Evolutionary conservation across 495 filamentous ascomycete species (phyloP).

Genomic region (Darksidea phi): DNA sequence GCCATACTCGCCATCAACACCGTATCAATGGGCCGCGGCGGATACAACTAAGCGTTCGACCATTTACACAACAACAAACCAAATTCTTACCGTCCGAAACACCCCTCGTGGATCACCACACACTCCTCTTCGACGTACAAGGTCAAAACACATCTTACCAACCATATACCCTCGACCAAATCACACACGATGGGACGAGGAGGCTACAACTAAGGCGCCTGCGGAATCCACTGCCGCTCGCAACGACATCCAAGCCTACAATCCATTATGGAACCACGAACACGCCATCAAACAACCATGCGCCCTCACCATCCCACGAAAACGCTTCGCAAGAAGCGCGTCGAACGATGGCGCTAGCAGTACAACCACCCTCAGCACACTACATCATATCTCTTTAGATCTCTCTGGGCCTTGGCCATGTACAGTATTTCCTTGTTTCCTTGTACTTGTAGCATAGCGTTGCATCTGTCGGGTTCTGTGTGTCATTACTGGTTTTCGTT

Average conservation of each 20-base stretch:
- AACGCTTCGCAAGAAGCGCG: slow-evolving; percentile 25
- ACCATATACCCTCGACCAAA: background rate
- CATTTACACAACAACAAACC: background rate
- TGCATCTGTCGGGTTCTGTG: slow-evolving; percentile 1
- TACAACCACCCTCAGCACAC: background rate
- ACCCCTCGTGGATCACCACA: background rate
- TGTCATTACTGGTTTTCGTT: background rate
- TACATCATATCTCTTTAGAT: background rate
- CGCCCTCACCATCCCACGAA: slow-evolving; percentile 3
- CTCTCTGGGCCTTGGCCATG: slow-evolving; percentile 4
- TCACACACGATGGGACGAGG: too few relatives aligned
- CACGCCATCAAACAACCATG: background rate
- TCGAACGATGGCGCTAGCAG: slow-evolving; percentile 20
- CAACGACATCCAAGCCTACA: slow-evolving; percentile 3
- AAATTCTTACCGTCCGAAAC: background rate
- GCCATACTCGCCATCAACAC: slow-evolving; percentile 10
- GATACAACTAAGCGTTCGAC: slow-evolving; percentile 49
- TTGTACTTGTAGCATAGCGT: slow-evolving; percentile 1
- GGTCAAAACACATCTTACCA: background rate
- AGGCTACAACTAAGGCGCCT: too few relatives aligned
- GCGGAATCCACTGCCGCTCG: background rate
- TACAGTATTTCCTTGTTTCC: slow-evolving; percentile 7
- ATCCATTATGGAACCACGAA: background rate
- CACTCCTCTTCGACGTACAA: background rate
- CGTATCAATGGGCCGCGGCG: slow-evolving; percentile 55